These are phyloP conservation scores for Clitocybe nebularis DNA, from an alignment of 1,284 basidiomycete species.

Conservation along the genomic window DNA sequence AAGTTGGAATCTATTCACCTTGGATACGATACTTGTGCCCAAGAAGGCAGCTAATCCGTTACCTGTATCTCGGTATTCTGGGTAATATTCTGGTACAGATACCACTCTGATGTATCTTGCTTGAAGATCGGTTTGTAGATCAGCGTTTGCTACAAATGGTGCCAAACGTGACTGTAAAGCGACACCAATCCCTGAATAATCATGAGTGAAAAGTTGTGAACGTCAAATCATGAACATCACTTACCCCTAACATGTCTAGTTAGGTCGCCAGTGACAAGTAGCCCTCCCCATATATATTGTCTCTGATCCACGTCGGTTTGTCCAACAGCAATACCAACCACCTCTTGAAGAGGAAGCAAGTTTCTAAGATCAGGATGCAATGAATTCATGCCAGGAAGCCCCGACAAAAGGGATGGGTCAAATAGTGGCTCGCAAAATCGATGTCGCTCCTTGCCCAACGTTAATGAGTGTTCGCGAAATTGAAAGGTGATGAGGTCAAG, in stretches of 20 bases:
- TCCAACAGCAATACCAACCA: slow-evolving; percentile 56
- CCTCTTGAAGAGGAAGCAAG: slow-evolving; percentile 54
- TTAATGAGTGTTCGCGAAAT: slow-evolving; percentile 68
- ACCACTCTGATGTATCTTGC: slow-evolving; percentile 63
- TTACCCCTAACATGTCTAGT: slow-evolving; percentile 75
- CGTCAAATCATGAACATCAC: slow-evolving; percentile 18
- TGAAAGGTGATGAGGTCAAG: slow-evolving; percentile 75
- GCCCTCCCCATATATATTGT: slow-evolving; percentile 73
- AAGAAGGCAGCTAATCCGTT: slow-evolving; percentile 83
- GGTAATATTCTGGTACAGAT: slow-evolving; percentile 88
- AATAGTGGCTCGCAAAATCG: slow-evolving; percentile 89
- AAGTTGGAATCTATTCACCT: slow-evolving; percentile 45
- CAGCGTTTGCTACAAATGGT: slow-evolving; percentile 67
- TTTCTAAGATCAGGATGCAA: slow-evolving; percentile 21
- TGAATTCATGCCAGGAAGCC: slow-evolving; percentile 23
- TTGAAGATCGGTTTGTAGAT: slow-evolving; percentile 68
- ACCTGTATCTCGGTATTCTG: slow-evolving; percentile 84
- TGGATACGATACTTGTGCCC: slow-evolving; percentile 83
- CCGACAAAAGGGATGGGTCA: slow-evolving; percentile 56
- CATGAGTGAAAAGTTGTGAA: slow-evolving; percentile 6
- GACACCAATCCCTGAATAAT: slow-evolving; percentile 51
- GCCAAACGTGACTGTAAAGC: slow-evolving; percentile 76
- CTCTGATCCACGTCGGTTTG: slow-evolving; percentile 63
- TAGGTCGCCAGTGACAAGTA: slow-evolving; percentile 83
- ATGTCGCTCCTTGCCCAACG: slow-evolving; percentile 84